These are phyloP conservation scores for Chalara sp. DNA, from an alignment of 2,329 filamentous ascomycete species.

Conservation along the genomic window DNA sequence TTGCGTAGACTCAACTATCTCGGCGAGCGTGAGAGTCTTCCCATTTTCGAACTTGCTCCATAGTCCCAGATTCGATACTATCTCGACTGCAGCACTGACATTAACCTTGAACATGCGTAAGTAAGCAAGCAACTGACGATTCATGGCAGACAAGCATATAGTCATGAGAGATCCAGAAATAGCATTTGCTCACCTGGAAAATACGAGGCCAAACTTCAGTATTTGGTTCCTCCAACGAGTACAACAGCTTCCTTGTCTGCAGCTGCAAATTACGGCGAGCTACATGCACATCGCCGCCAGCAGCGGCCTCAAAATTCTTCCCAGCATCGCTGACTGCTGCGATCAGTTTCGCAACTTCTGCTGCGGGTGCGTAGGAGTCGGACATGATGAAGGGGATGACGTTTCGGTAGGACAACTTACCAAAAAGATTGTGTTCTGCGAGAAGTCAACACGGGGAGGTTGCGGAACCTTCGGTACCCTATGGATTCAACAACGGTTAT, in stretches of 20 bases:
- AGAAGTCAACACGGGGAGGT: too few relatives aligned
- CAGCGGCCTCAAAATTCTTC: too few relatives aligned
- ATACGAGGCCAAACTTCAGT: constrained; percentile 18
- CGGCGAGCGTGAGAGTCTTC: constrained; percentile 11
- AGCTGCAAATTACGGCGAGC: constrained; percentile 16
- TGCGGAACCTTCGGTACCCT: too few relatives aligned
- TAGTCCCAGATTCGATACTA: constrained; percentile 12
- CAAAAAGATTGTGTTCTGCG: too few relatives aligned
- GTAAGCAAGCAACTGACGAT: not conserved
- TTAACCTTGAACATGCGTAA: constrained; percentile 10
- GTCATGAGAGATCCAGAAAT: too few relatives aligned
- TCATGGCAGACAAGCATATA: not conserved
- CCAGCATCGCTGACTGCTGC: too few relatives aligned
- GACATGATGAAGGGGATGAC: too few relatives aligned
- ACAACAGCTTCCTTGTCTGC: constrained; percentile 15
- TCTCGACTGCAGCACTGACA: constrained; percentile 15
- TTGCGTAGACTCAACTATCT: constrained; percentile 12
- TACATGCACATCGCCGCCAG: not conserved
- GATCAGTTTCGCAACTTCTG: too few relatives aligned
- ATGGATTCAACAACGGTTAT: too few relatives aligned
- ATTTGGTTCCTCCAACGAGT: constrained; percentile 18
- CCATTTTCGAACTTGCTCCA: constrained; percentile 17
- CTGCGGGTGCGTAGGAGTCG: too few relatives aligned
- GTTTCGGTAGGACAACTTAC: too few relatives aligned
- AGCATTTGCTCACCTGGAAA: constrained; percentile 11